Conservation (phyloP, 768 basidiomycete species). For the Suillus lakei region DNA sequence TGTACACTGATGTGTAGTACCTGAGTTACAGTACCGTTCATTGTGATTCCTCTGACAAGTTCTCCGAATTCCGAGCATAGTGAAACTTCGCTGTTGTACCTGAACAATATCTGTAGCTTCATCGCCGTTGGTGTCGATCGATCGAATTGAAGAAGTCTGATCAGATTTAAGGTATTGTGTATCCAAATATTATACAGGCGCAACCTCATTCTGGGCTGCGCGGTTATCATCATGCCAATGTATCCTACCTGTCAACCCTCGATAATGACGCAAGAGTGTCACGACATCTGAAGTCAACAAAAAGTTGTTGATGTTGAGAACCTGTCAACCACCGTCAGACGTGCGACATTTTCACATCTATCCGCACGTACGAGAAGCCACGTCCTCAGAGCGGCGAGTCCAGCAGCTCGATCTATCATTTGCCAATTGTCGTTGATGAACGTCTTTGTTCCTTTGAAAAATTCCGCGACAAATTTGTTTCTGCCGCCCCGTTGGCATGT, state of each 20-base stretch:
- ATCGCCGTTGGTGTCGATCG: background rate
- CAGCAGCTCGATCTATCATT: slow-evolving; percentile 72
- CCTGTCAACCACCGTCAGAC: slow-evolving; percentile 37
- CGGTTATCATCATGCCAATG: slow-evolving; percentile 38
- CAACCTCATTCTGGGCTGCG: background rate
- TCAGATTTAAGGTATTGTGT: background rate
- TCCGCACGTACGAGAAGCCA: slow-evolving; percentile 57
- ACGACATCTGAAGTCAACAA: slow-evolving; percentile 55
- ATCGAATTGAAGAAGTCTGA: background rate
- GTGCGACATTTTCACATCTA: slow-evolving; percentile 3
- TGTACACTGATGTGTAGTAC: no score
- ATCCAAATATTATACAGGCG: slow-evolving; percentile 3
- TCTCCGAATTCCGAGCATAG: background rate
- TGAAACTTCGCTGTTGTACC: background rate
- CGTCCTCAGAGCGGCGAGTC: slow-evolving; percentile 63
- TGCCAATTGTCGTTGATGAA: slow-evolving; percentile 68
- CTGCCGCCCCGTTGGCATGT: slow-evolving; percentile 35
- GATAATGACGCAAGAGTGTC: slow-evolving; percentile 57
- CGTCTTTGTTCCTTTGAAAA: slow-evolving; percentile 51
- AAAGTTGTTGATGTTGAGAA: slow-evolving; percentile 58
- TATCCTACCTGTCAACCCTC: slow-evolving; percentile 53
- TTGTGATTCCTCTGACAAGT: no score
- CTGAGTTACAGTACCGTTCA: no score
- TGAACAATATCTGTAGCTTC: background rate
- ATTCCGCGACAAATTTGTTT: slow-evolving; percentile 58